Conservation (phyloP, 1,139 yeast species). For the Taiozyma onychis region DNA sequence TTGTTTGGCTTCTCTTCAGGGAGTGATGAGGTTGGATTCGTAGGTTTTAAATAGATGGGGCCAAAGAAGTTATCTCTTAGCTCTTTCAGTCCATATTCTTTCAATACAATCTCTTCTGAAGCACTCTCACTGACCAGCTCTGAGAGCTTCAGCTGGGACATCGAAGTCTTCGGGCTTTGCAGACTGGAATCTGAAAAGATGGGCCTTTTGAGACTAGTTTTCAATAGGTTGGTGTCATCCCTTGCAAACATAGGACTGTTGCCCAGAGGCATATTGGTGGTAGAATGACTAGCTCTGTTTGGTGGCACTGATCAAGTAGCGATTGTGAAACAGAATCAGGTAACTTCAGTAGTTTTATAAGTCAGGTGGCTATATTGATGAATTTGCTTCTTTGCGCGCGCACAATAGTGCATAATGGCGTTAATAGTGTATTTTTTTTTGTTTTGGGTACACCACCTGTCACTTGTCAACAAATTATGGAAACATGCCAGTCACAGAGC, state of each 20-base stretch:
- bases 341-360: neutral
- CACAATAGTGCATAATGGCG: too few species aligned
- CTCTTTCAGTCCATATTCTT: conserved; percentile 33
- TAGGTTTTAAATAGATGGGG: conserved; percentile 35
- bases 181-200: neutral
- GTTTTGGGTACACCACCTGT: neutral
- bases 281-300: neutral
- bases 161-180: conserved; percentile 24
- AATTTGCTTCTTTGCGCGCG: too few species aligned
- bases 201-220: neutral
- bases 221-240: neutral
- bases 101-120: conserved; percentile 25
- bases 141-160: conserved; percentile 28
- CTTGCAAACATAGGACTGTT: neutral
- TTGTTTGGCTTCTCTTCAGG: neutral
- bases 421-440: too few species aligned
- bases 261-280: neutral
- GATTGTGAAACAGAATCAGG: neutral
- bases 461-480: too few species aligned
- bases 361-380: neutral
- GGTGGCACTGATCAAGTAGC: neutral
- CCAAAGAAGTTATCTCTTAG: conserved; percentile 44
- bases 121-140: conserved; percentile 21
- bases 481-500: too few species aligned
- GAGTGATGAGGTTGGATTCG: conserved; percentile 5